phyloP scores from a whole-genome alignment of 495 filamentous ascomycete species.

The Aspergillus bertholletiae region DNA sequence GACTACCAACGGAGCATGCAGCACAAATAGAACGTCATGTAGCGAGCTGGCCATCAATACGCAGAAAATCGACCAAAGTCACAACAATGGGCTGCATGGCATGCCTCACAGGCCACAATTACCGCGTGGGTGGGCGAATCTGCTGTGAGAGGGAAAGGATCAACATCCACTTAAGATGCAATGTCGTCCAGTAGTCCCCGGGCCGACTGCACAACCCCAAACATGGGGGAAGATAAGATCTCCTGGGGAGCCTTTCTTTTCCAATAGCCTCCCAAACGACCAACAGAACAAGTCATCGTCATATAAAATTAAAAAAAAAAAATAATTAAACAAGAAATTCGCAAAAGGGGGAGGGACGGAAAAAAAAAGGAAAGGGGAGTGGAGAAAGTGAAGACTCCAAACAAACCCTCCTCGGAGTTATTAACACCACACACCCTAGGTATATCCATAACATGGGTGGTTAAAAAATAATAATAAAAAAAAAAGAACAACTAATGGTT shows the following conservation, averaged over 20 bases:
- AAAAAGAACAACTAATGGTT: no score
- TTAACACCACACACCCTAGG: neutral
- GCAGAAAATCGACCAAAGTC: conserved; percentile 12
- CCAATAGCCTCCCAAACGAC: conserved; percentile 4
- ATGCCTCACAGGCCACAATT: neutral
- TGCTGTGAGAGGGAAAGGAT: conserved; percentile 10
- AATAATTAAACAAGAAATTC: neutral
- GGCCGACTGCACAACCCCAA: conserved; percentile 12
- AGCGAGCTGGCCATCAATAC: neutral
- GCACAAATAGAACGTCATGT: neutral
- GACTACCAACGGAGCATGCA: neutral
- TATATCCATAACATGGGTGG: neutral
- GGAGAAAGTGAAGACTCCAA: neutral
- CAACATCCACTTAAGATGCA: conserved; percentile 10
- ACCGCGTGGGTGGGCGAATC: conserved; percentile 3
- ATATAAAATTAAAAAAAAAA: neutral
- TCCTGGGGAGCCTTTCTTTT: conserved; percentile 1
- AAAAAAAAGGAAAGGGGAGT: neutral
- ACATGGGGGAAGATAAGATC: conserved; percentile 14
- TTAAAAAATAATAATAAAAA: neutral
- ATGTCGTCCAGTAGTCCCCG: conserved; percentile 8
- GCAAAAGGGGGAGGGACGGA: no score
- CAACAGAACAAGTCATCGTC: neutral
- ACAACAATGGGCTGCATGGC: conserved; percentile 13
- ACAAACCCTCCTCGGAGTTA: neutral